A percentile compares a stretch with the other conserved stretches of the same genome.
These are phyloP conservation scores for Fusarium subtropicale DNA, from an alignment of 2,329 filamentous ascomycete species.

Conservation along the genomic window DNA sequence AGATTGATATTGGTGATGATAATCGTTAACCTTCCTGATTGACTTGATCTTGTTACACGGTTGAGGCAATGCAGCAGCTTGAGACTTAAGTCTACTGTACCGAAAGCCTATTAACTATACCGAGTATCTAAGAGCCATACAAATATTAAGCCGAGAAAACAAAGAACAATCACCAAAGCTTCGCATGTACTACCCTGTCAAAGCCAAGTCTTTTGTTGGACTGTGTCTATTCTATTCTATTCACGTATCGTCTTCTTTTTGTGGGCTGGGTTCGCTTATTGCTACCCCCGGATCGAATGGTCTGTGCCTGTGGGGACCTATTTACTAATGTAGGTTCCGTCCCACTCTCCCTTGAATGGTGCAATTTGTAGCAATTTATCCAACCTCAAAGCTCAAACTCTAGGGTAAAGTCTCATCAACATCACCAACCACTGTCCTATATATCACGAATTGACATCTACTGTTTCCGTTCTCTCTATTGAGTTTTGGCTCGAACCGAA, in stretches of 20 bases:
- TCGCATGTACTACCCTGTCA: neutral
- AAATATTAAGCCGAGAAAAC: neutral
- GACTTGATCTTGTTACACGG: neutral
- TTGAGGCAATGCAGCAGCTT: neutral
- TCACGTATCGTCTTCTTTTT: slow-evolving; percentile 22
- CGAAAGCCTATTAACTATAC: neutral
- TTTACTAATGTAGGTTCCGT: neutral
- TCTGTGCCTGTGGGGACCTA: slow-evolving; percentile 29
- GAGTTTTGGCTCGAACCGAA: neutral
- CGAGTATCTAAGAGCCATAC: neutral
- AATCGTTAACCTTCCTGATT: slow-evolving; percentile 4
- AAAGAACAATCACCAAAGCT: neutral
- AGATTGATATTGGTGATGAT: slow-evolving; percentile 5
- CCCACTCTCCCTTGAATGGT: slow-evolving; percentile 27
- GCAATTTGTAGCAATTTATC: neutral
- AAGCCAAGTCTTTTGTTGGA: neutral
- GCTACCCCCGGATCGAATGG: slow-evolving; percentile 35
- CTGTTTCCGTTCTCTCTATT: neutral
- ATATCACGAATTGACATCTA: neutral
- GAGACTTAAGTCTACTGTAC: too few species aligned
- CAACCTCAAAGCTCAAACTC: neutral
- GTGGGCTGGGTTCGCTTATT: slow-evolving; percentile 39
- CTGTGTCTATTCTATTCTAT: slow-evolving; percentile 9
- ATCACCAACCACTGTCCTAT: neutral
- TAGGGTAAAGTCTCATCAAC: slow-evolving; percentile 1